These are phyloP conservation scores for Pichia gijzeniarum DNA, from an alignment of 805 yeast species.

Conservation along the genomic window DNA sequence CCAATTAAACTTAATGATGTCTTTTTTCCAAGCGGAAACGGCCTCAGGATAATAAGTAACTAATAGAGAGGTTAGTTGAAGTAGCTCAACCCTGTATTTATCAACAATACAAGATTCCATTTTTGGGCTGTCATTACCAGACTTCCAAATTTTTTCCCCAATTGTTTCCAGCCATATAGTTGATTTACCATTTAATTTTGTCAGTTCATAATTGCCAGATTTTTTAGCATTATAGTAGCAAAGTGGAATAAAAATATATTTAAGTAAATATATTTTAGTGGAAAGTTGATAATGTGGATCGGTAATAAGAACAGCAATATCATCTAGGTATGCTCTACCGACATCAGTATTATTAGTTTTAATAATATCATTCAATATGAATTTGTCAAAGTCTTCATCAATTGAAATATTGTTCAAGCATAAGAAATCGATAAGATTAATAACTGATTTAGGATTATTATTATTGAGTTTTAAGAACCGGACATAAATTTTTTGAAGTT, in stretches of 20 bases:
- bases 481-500: slow-evolving; percentile 48
- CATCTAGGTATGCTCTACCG: slow-evolving; percentile 46
- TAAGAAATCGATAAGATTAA: slow-evolving; percentile 38
- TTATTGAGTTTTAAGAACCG: slow-evolving; percentile 16
- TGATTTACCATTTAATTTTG: slow-evolving; percentile 17
- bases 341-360: slow-evolving; percentile 38
- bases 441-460: slow-evolving; percentile 27
- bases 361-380: slow-evolving; percentile 51
- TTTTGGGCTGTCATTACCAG: slow-evolving; percentile 45
- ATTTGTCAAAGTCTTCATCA: slow-evolving; percentile 47
- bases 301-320: slow-evolving; percentile 45
- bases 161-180: slow-evolving; percentile 62
- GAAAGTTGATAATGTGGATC: slow-evolving; percentile 38
- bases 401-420: slow-evolving; percentile 41
- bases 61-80: slow-evolving; percentile 75
- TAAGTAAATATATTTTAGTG: slow-evolving; percentile 57
- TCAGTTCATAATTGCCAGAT: slow-evolving; percentile 23
- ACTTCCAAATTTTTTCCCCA: slow-evolving; percentile 67
- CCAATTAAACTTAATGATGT: slow-evolving; percentile 92
- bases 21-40: slow-evolving; percentile 62
- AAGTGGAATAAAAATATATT: slow-evolving; percentile 57
- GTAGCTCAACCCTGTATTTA: slow-evolving; percentile 63
- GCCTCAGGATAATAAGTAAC: slow-evolving; percentile 59
- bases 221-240: slow-evolving; percentile 54
- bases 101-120: slow-evolving; percentile 67